Evolutionary conservation across 2,329 filamentous ascomycete genomes (phyloP), one percentile per base, ranked within the genome.

Genomic region (Phialophora expanda): DNA sequence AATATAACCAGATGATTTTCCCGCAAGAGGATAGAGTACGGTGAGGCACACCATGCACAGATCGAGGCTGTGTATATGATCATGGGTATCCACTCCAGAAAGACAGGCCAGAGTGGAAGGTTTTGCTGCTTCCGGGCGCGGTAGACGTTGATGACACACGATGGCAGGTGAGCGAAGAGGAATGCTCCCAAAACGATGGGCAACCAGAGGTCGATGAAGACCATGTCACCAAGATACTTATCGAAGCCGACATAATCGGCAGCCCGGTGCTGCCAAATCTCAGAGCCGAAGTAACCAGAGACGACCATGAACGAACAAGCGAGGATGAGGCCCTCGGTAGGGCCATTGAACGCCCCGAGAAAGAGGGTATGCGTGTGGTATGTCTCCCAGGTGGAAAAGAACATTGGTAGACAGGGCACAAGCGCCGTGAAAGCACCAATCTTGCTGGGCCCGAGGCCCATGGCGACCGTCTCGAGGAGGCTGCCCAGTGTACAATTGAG

Each of bases 371-470:
- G 95, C 4, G 95, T 97, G 80, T 99, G 95, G 78, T 97, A 99
- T 0, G 95, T 99, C 81, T 99, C 95, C 95, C 95, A 99, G 1
- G 95, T 99, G 2, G 94, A 97, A 81, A 99, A 97, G 84, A 97
- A 99, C 95, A 99, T 99, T 66, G 95, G 92, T 53, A 99, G 82
- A 73, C 93, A 96, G 1, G 95, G 95, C 67, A 94, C 88, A 51
- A 99, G 83, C 1, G 93, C 93, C 0, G 95, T 98, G 77, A 97
- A 96, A 64, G 95, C 90, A 71, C 95, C 95, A 22, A 92, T 87
- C 69, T 88, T 89, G 20, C 91, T 92, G 3, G 91, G 87, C 48
- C 95, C 95, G 59, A 97, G 85, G 28, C 91, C 94, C 90, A 99
- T 95, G 61, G 94, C 93, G 17, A 92, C 94, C 5, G 92, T 94